Evolutionary conservation across 345 rosid genomes (phyloP), one percentile per base, ranked within the genome.

Genomic region (Limnanthes douglasii): DNA sequence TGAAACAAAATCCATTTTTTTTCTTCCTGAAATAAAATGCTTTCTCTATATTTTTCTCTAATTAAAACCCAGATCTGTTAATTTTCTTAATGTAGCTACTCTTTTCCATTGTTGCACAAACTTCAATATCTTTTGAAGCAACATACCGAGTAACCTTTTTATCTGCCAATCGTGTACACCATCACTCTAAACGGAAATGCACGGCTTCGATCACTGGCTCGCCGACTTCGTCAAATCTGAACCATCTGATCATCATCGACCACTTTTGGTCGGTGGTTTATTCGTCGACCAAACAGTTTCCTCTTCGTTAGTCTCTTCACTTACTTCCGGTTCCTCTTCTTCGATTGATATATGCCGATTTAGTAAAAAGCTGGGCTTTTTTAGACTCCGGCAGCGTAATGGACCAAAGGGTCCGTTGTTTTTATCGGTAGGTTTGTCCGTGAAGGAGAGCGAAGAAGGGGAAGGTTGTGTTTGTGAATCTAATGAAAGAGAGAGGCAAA

Each of bases 401-500:
- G 39, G 58, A 0, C 25, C 37, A 31, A 46, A 21, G 8, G 56
- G 56, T 7, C 37, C 61, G 39, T 68, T 82, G 40, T 86, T 86
- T 51, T 27, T 67, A 26, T 78, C 94, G 0, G 75, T 75, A 31
- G 69, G 94, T 33, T 62, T 86, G 61, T 75, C 94, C 8, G 50
- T 68, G 8, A 80, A 67, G 47, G 77, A 49, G 22, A 50, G 48
- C 16, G 58, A 40, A 10, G 51, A 45, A 11, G 64, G 52, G 4
- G 77, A 60, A 10, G 76, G 72, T 34, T 58, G 23, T 46, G 73
- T 45, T 27, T 57, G 61, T 30, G 84, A 66, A 43, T 53, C 74
- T 11, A 35, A 31, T 2, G 60, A 45, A 10, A 54, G 29, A 26
- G 46, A 48, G 72, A 59, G 60, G 21, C 54, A 26, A 36, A 58